Evolutionary conservation across 108 stramenopile species (phyloP).

Genomic region (Skeletonema tropicum): DNA sequence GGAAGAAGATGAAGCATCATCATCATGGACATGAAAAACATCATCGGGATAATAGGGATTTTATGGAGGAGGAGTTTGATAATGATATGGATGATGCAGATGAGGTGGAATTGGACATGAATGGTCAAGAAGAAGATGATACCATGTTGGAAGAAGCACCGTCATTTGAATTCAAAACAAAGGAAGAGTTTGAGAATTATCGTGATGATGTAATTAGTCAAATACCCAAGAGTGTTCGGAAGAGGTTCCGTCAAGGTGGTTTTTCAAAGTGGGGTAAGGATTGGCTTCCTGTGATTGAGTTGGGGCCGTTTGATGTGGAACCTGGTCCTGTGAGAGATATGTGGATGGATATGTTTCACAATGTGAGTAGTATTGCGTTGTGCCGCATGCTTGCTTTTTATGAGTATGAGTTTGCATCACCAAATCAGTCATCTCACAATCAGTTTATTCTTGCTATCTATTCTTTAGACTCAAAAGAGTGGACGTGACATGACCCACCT

Average conservation of each 20-base stretch:
- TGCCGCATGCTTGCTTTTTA: background rate
- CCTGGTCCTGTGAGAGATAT: constrained; percentile 65
- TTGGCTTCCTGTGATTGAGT: constrained; percentile 59
- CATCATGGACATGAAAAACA: constrained; percentile 13
- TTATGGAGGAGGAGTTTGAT: constrained; percentile 8
- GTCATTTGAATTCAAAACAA: constrained; percentile 28
- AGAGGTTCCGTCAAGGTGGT: constrained; percentile 65
- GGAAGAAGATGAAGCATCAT: constrained; percentile 31
- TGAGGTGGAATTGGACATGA: background rate
- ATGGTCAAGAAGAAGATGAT: constrained; percentile 16
- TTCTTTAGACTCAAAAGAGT: constrained; percentile 46
- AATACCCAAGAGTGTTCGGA: constrained; percentile 56
- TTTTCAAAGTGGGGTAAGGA: constrained; percentile 76
- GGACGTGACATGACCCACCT: constrained; percentile 53
- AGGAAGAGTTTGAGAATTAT: constrained; percentile 44
- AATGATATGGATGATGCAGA: constrained; percentile 10
- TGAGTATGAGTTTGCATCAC: too few species aligned
- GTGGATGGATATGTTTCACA: constrained; percentile 80
- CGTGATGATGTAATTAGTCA: constrained; percentile 46
- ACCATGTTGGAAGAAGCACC: background rate
- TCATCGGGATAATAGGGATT: constrained; percentile 7
- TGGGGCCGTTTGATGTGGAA: constrained; percentile 75
- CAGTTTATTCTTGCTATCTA: background rate
- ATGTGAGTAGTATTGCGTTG: constrained; percentile 58
- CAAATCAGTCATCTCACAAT: background rate